Evolutionary conservation across 805 yeast genomes (phyloP).

Genomic region (Kluyveromyces starmeri): DNA sequence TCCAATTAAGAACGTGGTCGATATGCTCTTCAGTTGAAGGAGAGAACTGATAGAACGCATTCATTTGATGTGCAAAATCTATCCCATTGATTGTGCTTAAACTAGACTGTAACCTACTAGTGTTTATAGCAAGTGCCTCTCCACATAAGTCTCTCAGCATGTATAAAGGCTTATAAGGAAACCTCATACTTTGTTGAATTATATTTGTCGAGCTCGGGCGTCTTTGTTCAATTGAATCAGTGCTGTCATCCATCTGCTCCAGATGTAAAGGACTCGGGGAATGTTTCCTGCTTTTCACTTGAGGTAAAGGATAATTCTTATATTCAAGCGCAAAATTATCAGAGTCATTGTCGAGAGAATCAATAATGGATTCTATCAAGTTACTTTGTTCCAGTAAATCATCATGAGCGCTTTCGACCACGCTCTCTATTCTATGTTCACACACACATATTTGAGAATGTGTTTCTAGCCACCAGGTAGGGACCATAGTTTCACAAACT

Average conservation of each 20-base stretch:
- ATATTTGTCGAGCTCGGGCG: constrained; percentile 22
- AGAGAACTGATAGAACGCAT: constrained; percentile 34
- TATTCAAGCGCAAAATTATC: constrained; percentile 35
- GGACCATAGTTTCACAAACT: constrained; percentile 85
- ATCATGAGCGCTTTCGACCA: constrained; percentile 69
- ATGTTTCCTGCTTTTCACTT: constrained; percentile 3
- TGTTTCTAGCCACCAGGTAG: constrained; percentile 92
- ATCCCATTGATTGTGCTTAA: constrained; percentile 12
- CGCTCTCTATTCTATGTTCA: constrained; percentile 76
- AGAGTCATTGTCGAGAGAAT: constrained; percentile 19
- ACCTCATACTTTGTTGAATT: constrained; percentile 35
- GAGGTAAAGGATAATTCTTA: constrained; percentile 48
- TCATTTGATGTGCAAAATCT: constrained; percentile 4
- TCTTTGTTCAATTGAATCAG: no score
- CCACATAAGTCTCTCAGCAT: constrained; percentile 58
- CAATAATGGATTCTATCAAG: constrained; percentile 34
- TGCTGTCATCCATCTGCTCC: not conserved
- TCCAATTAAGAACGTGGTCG: constrained; percentile 31
- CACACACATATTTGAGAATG: constrained; percentile 83
- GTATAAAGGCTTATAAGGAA: constrained; percentile 55
- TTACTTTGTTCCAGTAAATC: constrained; percentile 60
- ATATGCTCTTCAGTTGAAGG: constrained; percentile 56
- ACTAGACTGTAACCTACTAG: constrained; percentile 42
- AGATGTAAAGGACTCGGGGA: not conserved
- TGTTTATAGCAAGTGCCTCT: constrained; percentile 63